Evolutionary conservation across 768 basidiomycete species (phyloP), one percentile per base, ranked within the genome.

Genomic region (Hirschioporus abietinus): DNA sequence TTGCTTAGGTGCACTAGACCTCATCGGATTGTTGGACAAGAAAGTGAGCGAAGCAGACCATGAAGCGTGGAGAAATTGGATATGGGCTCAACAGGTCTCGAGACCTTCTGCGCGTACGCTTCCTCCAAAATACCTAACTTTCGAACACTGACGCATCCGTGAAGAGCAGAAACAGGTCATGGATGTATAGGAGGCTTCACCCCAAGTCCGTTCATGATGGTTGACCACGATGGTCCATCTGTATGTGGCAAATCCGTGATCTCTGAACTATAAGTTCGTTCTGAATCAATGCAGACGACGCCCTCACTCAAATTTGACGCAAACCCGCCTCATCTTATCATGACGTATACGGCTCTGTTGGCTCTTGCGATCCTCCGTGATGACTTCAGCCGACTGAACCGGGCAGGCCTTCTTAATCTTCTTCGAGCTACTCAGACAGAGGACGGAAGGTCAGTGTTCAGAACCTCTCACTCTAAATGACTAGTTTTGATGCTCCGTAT

Each of bases 311-410:
- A 70, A 52, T 35, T 60, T 60, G 57, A 35, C 66, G 65, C 69
- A 79, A 78, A 91, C 69, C 82, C 84, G 20, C 91, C 93, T 0
- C 91, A 98, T 75, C 79, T 98, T 18, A 93, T 97, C 65, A 92
- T 95, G 84, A 95, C 96, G 8, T 99, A 99, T 72, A 93, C 95
- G 0, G 93, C 95, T 0, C 74, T 99, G 12, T 78, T 97, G 4
- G 84, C 86, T 0, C 88, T 99, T 12, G 86, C 90, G 0, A 89
- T 97, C 68, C 82, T 99, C 26, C 84, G 91, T n/a, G 96, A 97
- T 72, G 88, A 93, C 70, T 90, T 96, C 71, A 76, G 84, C 35
- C 79, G 78, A 65, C 79, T 99, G 25, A 85, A 98, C 71, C 83
- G 88, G 30, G 52, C 76, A 18, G 93, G 90, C 0, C 77, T 98